Evolutionary conservation across 306 rosid genomes (phyloP).

Genomic region (Fagus crenata): DNA sequence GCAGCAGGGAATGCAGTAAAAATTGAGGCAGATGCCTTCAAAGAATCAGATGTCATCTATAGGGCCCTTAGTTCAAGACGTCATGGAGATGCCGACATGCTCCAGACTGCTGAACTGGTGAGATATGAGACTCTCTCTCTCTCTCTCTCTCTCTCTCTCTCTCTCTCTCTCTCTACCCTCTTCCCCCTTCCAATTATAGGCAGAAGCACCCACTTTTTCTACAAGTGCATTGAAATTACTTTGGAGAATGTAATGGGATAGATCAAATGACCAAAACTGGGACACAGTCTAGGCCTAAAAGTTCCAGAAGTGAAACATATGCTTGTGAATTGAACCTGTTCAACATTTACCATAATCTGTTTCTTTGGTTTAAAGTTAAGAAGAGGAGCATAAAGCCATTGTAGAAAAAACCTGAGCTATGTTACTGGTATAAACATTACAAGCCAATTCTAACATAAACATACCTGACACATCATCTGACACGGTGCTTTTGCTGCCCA

Average conservation of each 20-base stretch:
- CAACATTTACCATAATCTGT: neutral
- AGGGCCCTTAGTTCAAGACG: conserved; percentile 90
- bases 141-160: no score
- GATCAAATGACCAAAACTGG: no score
- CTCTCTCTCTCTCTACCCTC: neutral
- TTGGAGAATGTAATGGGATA: no score
- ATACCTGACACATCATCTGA: neutral
- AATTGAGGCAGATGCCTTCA: conserved; percentile 96
- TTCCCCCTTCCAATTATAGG: neutral
- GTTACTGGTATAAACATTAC: neutral
- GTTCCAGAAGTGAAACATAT: neutral
- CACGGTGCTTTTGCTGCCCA: neutral
- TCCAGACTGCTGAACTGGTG: conserved; percentile 92
- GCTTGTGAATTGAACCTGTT: neutral
- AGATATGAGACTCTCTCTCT: conserved; percentile 28
- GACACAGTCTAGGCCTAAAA: no score
- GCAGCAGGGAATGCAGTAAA: conserved; percentile 83
- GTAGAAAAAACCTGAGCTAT: neutral
- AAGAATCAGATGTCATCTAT: conserved; percentile 93
- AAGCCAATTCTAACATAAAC: neutral
- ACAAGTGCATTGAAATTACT: neutral
- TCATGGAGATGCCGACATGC: conserved; percentile 80
- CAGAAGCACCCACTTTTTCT: neutral
- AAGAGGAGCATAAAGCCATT: neutral
- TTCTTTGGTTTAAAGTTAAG: neutral